Evolutionary conservation across 2,329 filamentous ascomycete species (phyloP), one percentile per base, ranked within the genome.

Genomic region (Verticillium dahliae): DNA sequence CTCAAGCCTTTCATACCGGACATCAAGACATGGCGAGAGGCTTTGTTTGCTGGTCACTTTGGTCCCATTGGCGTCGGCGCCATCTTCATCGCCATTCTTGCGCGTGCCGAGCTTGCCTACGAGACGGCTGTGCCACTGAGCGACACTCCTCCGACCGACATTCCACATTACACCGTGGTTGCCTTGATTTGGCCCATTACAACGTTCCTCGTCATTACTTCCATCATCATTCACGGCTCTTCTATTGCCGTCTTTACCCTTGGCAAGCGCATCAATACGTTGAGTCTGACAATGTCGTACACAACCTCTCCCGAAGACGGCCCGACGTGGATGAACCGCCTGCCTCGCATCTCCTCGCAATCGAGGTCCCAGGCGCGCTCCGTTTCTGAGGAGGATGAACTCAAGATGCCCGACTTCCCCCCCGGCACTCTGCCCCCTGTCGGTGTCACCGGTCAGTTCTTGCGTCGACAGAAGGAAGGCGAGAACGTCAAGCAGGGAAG

Each of bases 171-270:
- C 66, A 83, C 86, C 37, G 81, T 97, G 37, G 87, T 98, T 59
- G 84, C 90, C 60, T 78, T 97, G 34, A 96, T 99, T 57, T 99
- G 95, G 95, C 95, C 95, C 0, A 93, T 99, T 62, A 91, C 91
- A 0, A 92, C 91, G 0, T 99, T 99, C 75, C 80, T 99, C 70
- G 94, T 99, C 63, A 91, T 99, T 60, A 84, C 90, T 3, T 99
- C 95, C 13, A 99, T 99, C 69, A 77, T 98, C 41, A 91, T 99
- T 1, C 95, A 99, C 70, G 95, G 95, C 27, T 98, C 95, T n/a
- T 98, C 95, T 0, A 90, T 99, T 68, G 95, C 95, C 5, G 95
- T 99, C 9, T 99, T 99, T 70, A 98, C 95, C 0, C 85, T 99
- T 1, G 95, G 95, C 69, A 99, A 98, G 76, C 93, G 91, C 64